These are phyloP conservation scores for Fusarium newnesense DNA, from an alignment of 2,329 filamentous ascomycete species.

Conservation along the genomic window DNA sequence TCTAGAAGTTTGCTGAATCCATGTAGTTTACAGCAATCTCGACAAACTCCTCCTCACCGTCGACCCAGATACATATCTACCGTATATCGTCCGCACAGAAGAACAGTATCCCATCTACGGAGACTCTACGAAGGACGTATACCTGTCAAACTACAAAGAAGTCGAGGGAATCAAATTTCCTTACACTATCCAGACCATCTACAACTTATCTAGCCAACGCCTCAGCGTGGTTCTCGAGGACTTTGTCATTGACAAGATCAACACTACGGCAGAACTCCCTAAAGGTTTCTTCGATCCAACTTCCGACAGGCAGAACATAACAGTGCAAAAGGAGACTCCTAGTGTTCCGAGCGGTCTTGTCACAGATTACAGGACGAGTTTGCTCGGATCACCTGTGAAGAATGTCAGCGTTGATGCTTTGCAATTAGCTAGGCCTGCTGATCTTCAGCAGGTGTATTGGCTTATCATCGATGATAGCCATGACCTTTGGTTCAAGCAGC, in stretches of 20 bases:
- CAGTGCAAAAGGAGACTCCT: neutral
- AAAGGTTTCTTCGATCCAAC: neutral
- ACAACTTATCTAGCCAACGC: conserved; percentile 1
- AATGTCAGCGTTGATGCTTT: neutral
- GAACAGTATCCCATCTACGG: conserved; percentile 23
- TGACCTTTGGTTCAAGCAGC: conserved; percentile 19
- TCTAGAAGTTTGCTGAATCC: accelerated
- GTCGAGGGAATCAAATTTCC: conserved; percentile 17
- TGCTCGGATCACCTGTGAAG: conserved; percentile 9
- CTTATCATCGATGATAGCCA: conserved; percentile 7
- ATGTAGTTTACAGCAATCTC: neutral
- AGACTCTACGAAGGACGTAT: neutral
- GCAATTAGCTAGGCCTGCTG: neutral
- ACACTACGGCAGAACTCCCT: neutral
- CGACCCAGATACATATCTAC: neutral
- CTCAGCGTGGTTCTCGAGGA: conserved; percentile 21
- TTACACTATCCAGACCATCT: conserved; percentile 14
- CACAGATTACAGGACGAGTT: conserved; percentile 26
- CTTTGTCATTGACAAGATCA: conserved; percentile 13
- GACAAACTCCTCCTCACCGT: conserved; percentile 8
- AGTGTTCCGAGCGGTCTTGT: conserved; percentile 5
- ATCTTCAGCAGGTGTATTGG: conserved; percentile 14
- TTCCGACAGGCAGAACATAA: neutral
- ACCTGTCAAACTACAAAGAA: conserved; percentile 16
- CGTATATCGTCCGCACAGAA: conserved; percentile 14